Base-by-base conservation (phyloP, 2,329 filamentous ascomycete genomes). In the Aureobasidium sp. region DNA sequence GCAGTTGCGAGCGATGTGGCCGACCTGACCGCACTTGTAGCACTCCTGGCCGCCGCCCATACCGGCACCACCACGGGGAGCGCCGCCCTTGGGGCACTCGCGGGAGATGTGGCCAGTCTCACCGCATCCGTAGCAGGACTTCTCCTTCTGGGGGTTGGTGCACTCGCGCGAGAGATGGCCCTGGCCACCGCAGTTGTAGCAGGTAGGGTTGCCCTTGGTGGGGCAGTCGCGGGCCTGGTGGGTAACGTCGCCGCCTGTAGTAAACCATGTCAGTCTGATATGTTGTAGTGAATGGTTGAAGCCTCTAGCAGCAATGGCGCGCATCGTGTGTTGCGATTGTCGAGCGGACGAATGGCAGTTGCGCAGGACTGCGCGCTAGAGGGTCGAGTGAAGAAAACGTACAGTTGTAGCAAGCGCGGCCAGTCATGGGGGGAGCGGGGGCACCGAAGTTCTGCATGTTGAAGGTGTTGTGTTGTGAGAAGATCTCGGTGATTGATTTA, bases 1-100 rank as follows among this genome's bases (percentile, higher is more conserved):
- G 85, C 90, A 94, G 84, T 91, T 91, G 71, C 89, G 91, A 70
- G 94, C 93, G 76, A 97, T 97, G 84, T 97, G 94, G 64, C 94
- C 94, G 68, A 91, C 84, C 82, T 96, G 90, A 66, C 92, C 92
- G 79, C 94, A 99, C 88, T 97, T 97, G 87, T 97, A 97, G 86
- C 91, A 96, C 78, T 70, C 81, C 71, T 78, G 77, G 66, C 80
- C 77, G 63, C 74, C 72, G 53, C 71, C 70, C 49, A 62, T 65
- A 29, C 41, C 36, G 45, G 66, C 67, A 59, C 68, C 69, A 56
- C 72, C 73, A 67, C 77, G 79, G 64, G 77, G 78, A 64, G 77
- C 79, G 63, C 74, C 72, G 63, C 69, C 55, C 63, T 68, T 69
- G 65, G 77, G 79, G 80, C 89, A 92, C 73, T 97, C 92, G 70